Evolutionary conservation across 306 rosid genomes (phyloP), one percentile per base, ranked within the genome.

Genomic region (Quercus ilex): DNA sequence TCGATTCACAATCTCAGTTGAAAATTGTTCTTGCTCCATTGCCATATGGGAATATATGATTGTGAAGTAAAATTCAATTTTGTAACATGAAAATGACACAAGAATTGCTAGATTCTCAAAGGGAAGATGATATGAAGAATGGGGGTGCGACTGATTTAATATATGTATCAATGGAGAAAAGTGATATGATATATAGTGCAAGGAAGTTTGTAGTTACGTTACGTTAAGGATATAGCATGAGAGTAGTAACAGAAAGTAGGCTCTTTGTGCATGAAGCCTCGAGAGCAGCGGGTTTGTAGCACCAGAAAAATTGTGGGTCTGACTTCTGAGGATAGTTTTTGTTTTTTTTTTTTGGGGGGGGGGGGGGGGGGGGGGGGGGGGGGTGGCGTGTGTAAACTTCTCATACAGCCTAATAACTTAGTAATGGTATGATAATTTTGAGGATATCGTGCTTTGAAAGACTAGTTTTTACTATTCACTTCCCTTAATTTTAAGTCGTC

Each of bases 221-320:
- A 57, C 46, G 46, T 4, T 26, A 30, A 31, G 21, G 3, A 64
- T 15, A 38, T 30, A 26, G 30, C 18, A 17, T 30, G 17, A 64
- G 12, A 31, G 46, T 3, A 13, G 71, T 49, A 75, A 75, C 71
- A 43, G 71, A 75, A 75, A 75, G 71, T 30, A 58, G 38, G 63
- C 5, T 11, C 15, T 23, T 35, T 53, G 55, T 74, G 83, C 83
- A 25, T 80, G 83, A 43, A 38, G 77, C 78, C 71, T 13, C 59
- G 33, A 3, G 41, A 64, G 31, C 68, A 55, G 70, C 69, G n/a
- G 64, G 64, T 53, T 74, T 74, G 8, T 2, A 52, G 83, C 53
- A 31, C 13, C 74, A 80, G 75, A 56, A 13, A 35, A 74, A 30
- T 55, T 53, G 74, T 63, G 78, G 59, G 64, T 26, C 8, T 18